Base-by-base conservation (phyloP, 148 eudicot genomes). In the Rhododendron ferrugineum region DNA sequence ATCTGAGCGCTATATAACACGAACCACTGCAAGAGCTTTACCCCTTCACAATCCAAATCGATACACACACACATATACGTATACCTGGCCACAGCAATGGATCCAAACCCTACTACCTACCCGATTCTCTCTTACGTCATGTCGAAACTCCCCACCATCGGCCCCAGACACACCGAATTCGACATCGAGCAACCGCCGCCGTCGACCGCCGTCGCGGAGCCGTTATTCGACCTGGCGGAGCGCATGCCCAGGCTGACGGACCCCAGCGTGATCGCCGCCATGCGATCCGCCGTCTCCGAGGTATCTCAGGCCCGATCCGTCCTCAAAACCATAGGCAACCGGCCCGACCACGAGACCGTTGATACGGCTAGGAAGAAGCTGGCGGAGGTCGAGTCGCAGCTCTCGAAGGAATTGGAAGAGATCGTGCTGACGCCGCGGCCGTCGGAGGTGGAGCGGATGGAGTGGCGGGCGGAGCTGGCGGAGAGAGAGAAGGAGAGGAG, bases 51-150 rank as follows among this genome's bases (percentile, higher is more conserved):
- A 28, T 47, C 10, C 3, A 6, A 40, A 20, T 6, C 64, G n/a
- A 58, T 20, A 5, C 62, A 18, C 23, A 26, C 23, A 26, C 4
- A 32, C 42, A 73, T 18, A 2, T 8, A 20, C n/a, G 4, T 22
- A 23, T 8, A 22, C 18, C 37, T 20, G 64, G 16, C 9, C 50
- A 10, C 9, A 1, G 23, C 74, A 40, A 96, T 96, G 99, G 95
- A 96, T 86, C 93, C 96, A 30, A 93, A 88, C 75, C 95, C 94
- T 6, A 91, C 81, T 2, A 85, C 84, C 60, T 93, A 89, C 89
- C 99, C 99, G n/a, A 87, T 96, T 77, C 93, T 96, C 82, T 91
- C 94, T 74, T 92, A 93, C 89, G 92, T 95, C 84, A 89, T 96
- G 94, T 77, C 91, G n/a, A 94, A 90, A 3, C 86, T 96, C 70